Evolutionary conservation across 2,329 filamentous ascomycete genomes (phyloP), one percentile per base, ranked within the genome.

Genomic region (Aspergillus aculeatinus): DNA sequence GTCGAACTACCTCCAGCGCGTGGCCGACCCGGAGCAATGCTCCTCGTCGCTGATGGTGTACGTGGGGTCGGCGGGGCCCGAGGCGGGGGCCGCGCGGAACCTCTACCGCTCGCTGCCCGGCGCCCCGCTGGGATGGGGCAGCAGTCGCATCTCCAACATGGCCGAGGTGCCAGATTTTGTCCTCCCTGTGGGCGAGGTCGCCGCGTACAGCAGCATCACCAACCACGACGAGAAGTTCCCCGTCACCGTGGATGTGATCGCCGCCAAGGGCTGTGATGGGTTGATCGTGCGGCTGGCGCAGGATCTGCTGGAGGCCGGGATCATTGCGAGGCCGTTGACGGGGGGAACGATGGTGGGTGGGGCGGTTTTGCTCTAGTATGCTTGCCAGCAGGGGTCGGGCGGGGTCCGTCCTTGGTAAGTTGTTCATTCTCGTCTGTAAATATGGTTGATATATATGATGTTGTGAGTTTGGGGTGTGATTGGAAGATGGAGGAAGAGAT

Each of bases 231-330:
- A 85, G 68, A 77, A 78, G 50, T 68, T 87, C 35, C 86, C 86
- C 0, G 85, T 88, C 0, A 81, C 83, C 0, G 80, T 87, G 0
- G 79, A 85, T 61, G 74, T 88, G 21, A 74, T 88, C 72, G 85
- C 80, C 0, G 82, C 84, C 0, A 82, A 81, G 63, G 85, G 85
- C 0, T 89, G 86, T 62, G 86, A 88, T 71, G 82, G 83, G 0
- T 77, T 87, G 75, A 66, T 88, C 27, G 83, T 82, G 48, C 79
- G 77, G 48, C 69, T 88, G 53, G 82, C 85, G 2, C 74, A 80
- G 53, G 82, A 84, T 48, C 61, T 88, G 58, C 77, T 81, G 1
- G 72, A 72, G 27, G 79, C 76, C 16, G 84, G 83, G 0, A 76
- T 86, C 11, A 54, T 61, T 5, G 48, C 19, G 5, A 33, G 51